Conservation (phyloP, 768 basidiomycete species). For the Naganishia antarctica region DNA sequence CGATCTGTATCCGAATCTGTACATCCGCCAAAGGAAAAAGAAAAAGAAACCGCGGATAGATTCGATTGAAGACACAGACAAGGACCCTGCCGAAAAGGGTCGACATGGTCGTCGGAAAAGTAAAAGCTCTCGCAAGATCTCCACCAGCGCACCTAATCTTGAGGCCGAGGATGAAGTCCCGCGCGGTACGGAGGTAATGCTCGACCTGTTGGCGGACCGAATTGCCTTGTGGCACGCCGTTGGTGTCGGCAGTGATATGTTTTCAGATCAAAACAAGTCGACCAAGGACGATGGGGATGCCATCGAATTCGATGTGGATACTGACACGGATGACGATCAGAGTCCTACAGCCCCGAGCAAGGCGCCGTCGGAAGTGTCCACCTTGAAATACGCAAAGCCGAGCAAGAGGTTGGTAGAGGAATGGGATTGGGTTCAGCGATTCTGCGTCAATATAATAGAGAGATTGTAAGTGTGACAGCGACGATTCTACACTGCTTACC, state of each 20-base stretch:
- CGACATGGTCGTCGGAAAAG: neutral
- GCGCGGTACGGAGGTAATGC: neutral
- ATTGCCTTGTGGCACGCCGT: conserved; percentile 2
- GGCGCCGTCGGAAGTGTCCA: neutral
- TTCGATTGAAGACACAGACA: neutral
- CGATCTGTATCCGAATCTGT: neutral
- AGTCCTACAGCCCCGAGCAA: too few species aligned
- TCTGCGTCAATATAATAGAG: conserved; percentile 3
- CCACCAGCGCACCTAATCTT: neutral
- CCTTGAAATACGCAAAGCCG: neutral
- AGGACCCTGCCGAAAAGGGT: neutral
- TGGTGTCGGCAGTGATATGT: neutral
- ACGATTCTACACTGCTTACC: neutral
- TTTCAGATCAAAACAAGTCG: too few species aligned
- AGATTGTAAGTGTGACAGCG: neutral
- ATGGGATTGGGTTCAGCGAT: conserved; percentile 11
- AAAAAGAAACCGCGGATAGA: neutral
- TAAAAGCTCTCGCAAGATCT: neutral
- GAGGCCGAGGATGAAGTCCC: neutral
- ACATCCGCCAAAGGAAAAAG: neutral
- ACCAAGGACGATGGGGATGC: neutral
- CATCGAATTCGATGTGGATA: neutral
- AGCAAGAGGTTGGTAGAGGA: conserved; percentile 3
- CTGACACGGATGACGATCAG: conserved; percentile 1
- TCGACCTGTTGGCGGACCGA: neutral